Evolutionary conservation across 2,329 filamentous ascomycete genomes (phyloP).

Genomic region (Colletotrichum cordylinicola): DNA sequence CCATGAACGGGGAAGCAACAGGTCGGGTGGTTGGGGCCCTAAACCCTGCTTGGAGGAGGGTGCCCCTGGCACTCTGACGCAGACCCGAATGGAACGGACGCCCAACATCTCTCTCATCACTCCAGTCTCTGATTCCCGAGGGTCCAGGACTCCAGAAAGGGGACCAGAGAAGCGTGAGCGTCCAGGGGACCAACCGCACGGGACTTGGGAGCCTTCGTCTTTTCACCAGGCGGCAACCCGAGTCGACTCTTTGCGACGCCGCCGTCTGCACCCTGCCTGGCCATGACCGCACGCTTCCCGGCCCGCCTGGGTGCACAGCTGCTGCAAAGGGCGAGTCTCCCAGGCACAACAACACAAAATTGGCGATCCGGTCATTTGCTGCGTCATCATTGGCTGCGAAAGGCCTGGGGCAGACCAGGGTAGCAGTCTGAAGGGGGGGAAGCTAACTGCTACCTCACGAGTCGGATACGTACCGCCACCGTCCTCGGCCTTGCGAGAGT

Average conservation of each 20-base stretch:
- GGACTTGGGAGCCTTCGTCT: neutral
- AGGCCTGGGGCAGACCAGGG: neutral
- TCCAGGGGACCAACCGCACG: neutral
- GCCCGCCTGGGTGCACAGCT: neutral
- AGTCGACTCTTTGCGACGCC: neutral
- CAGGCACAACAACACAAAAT: conserved; percentile 8
- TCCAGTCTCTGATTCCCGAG: neutral
- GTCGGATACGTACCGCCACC: neutral
- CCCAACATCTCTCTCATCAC: neutral
- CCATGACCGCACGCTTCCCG: neutral
- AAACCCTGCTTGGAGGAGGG: conserved; percentile 6
- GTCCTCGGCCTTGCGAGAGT: neutral
- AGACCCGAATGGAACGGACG: neutral
- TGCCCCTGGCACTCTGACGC: conserved; percentile 1
- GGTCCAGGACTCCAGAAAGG: neutral
- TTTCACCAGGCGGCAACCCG: neutral
- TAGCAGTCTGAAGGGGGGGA: neutral
- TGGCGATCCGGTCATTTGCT: neutral
- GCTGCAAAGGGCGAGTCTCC: neutral
- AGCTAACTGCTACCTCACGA: neutral
- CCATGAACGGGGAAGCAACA: neutral
- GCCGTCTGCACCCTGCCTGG: neutral
- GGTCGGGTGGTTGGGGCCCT: conserved; percentile 1
- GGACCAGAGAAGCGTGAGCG: neutral
- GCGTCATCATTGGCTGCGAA: conserved; percentile 1